These are phyloP conservation scores for Stenocarpella maydis DNA, from an alignment of 2,329 filamentous ascomycete genomes.

Conservation along the genomic window DNA sequence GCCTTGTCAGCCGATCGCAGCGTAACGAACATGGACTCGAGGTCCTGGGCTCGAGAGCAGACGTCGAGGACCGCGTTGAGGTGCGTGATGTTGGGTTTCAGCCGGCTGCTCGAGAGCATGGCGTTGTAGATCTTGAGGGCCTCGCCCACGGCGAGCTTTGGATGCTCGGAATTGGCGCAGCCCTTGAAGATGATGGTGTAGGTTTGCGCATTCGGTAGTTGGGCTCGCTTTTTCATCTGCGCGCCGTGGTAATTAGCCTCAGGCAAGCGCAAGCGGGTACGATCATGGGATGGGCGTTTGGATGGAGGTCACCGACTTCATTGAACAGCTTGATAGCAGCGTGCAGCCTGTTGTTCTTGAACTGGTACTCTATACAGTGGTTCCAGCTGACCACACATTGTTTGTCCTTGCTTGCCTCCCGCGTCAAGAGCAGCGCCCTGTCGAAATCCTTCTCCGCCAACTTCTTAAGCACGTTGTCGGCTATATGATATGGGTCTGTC, in stretches of 20 bases:
- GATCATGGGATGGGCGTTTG: not conserved
- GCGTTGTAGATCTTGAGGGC: slow-evolving; percentile 81
- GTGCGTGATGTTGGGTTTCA: slow-evolving; percentile 81
- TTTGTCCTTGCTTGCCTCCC: slow-evolving; percentile 70
- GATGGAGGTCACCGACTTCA: slow-evolving; percentile 64
- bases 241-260: slow-evolving; percentile 35
- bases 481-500: slow-evolving; percentile 77
- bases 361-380: slow-evolving; percentile 75
- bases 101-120: slow-evolving; percentile 69
- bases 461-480: slow-evolving; percentile 68
- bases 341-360: slow-evolving; percentile 67
- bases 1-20: slow-evolving; percentile 74
- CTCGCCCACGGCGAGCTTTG: slow-evolving; percentile 68
- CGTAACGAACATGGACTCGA: slow-evolving; percentile 83
- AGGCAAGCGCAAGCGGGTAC: slow-evolving; percentile 2
- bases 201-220: slow-evolving; percentile 81
- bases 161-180: slow-evolving; percentile 67
- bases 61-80: slow-evolving; percentile 88
- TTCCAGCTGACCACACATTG: slow-evolving; percentile 87
- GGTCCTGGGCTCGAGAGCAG: slow-evolving; percentile 76
- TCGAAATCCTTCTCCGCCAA: slow-evolving; percentile 67
- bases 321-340: slow-evolving; percentile 85
- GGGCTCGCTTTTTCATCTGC: slow-evolving; percentile 93
- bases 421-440: slow-evolving; percentile 73
- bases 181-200: slow-evolving; percentile 86